phyloP scores from a whole-genome alignment of 805 yeast genomes.

The Metschnikowia matae region DNA sequence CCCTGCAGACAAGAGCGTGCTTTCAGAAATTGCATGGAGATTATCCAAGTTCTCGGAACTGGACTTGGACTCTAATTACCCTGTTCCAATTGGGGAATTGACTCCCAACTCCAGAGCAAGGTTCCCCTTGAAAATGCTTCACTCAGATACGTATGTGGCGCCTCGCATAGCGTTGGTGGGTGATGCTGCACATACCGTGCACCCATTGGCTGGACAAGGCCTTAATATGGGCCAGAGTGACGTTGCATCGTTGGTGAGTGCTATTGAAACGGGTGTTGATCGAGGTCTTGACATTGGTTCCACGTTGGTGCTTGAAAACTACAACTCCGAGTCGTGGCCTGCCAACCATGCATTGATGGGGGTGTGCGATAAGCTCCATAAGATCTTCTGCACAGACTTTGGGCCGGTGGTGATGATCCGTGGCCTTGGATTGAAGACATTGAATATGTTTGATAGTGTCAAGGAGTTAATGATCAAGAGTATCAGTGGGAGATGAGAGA shows the following conservation, averaged over 20 bases:
- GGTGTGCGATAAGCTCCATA: conserved; percentile 87
- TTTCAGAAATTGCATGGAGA: conserved; percentile 75
- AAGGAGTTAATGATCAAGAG: conserved; percentile 65
- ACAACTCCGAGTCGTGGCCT: conserved; percentile 79
- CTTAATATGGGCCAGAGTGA: conserved; percentile 97
- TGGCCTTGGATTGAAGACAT: conserved; percentile 67
- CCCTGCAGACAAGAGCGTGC: conserved; percentile 44
- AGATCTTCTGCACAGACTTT: conserved; percentile 70
- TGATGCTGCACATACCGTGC: conserved; percentile 97
- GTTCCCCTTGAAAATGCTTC: conserved; percentile 84
- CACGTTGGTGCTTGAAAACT: conserved; percentile 75
- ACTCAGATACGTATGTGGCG: conserved; percentile 83
- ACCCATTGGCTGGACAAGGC: conserved; percentile 97
- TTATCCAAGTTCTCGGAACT: conserved; percentile 38
- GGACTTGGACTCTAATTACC: conserved; percentile 56
- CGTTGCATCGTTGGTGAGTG: conserved; percentile 64
- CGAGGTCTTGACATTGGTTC: conserved; percentile 90
- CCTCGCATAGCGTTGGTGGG: conserved; percentile 92
- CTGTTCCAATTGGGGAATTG: conserved; percentile 60
- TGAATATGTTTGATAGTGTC: conserved; percentile 59
- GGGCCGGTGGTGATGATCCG: conserved; percentile 72
- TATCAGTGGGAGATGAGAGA: conserved; percentile 26
- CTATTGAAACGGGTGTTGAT: conserved; percentile 63
- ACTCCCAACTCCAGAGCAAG: conserved; percentile 68
- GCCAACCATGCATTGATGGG: conserved; percentile 78